Conservation (phyloP, 2,329 filamentous ascomycete genomes). For the Ophiocordyceps polyrhachis-furcata region DNA sequence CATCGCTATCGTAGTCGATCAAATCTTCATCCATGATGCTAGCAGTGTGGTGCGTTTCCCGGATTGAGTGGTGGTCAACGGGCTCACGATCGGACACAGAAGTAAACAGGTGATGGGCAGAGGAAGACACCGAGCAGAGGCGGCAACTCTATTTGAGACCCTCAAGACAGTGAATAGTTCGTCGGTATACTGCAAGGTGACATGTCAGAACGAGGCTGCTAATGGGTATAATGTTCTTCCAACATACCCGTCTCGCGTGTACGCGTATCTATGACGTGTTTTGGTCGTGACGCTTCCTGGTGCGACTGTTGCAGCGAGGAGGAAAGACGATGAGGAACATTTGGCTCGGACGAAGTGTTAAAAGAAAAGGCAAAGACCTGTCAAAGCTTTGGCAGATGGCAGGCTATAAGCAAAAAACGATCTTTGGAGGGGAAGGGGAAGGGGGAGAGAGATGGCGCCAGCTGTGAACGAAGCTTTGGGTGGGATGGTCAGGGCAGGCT, state of each 20-base stretch:
- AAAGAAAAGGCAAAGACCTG: neutral
- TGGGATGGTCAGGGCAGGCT: neutral
- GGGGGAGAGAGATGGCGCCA: neutral
- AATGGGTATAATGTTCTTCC: neutral
- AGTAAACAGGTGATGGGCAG: neutral
- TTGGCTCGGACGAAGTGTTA: neutral
- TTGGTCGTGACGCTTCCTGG: constrained; percentile 1
- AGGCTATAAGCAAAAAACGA: neutral
- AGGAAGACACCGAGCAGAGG: neutral
- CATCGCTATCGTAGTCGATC: constrained; percentile 19
- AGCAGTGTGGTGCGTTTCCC: neutral
- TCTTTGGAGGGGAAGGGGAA: neutral
- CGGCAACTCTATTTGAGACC: neutral
- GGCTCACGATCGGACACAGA: neutral
- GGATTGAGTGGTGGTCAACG: neutral
- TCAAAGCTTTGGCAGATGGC: neutral
- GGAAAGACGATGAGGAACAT: neutral
- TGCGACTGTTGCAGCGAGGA: neutral
- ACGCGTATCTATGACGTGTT: neutral
- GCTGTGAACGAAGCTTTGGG: neutral
- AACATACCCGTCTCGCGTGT: neutral
- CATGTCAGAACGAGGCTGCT: neutral
- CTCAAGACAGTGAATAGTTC: neutral
- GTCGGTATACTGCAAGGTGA: neutral
- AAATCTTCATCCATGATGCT: constrained; percentile 15